Percentiles rank a stretch among this genome's conserved stretches.
These are phyloP conservation scores for Coemansia sp. DNA, from an alignment of 192 early-diverging fungal genomes.

Conservation along the genomic window DNA sequence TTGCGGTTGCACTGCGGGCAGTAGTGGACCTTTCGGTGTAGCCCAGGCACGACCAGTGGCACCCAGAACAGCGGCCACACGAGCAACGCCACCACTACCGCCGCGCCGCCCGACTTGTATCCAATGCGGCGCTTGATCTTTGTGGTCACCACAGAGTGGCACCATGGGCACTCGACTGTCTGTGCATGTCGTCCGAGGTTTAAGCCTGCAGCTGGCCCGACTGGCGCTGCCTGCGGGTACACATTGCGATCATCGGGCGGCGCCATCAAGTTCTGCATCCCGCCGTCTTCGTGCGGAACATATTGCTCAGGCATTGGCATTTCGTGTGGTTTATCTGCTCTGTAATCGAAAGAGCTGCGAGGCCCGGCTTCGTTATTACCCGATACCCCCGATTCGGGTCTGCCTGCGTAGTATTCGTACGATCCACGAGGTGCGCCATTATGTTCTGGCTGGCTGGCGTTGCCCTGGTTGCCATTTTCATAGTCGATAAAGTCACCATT, in stretches of 20 bases:
- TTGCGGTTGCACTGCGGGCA: constrained; percentile 52
- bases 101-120: constrained; percentile 39
- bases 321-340: too few species aligned
- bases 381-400: neutral
- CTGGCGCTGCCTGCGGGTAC: constrained; percentile 26
- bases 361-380: too few species aligned
- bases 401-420: too few species aligned
- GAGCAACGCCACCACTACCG: constrained; percentile 29
- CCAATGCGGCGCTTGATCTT: constrained; percentile 27
- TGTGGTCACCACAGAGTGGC: constrained; percentile 36
- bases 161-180: constrained; percentile 52
- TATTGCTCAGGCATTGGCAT: constrained; percentile 5
- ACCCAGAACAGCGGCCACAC: constrained; percentile 55
- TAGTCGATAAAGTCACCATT: constrained; percentile 8
- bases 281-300: constrained; percentile 3
- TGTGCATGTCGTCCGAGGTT: constrained; percentile 33
- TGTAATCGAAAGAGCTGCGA: too few species aligned
- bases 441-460: neutral
- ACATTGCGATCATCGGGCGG: constrained; percentile 25
- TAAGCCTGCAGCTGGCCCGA: constrained; percentile 30
- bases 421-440: neutral
- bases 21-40: constrained; percentile 50
- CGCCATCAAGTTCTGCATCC: constrained; percentile 28
- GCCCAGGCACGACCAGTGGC: constrained; percentile 35
- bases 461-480: neutral